phyloP scores from a whole-genome alignment of 441 rosid species.

The Brassica hybrid region DNA sequence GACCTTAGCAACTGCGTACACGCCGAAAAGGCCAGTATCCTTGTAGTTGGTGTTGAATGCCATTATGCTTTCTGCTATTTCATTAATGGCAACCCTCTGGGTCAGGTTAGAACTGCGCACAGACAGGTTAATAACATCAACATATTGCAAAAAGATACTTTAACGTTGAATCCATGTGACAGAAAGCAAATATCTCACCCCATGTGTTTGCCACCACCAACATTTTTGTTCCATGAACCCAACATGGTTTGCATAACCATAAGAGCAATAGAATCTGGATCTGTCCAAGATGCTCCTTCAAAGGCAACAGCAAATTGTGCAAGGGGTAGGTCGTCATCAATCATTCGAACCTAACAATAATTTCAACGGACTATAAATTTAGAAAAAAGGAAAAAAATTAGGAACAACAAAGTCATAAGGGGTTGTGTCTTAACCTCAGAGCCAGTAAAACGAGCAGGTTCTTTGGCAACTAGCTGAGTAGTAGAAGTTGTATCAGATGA shows the following conservation, averaged over 20 bases:
- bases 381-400: too few species aligned
- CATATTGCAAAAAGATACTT: neutral
- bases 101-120: constrained; percentile 80
- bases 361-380: too few species aligned
- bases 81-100: constrained; percentile 85
- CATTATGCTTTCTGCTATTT: constrained; percentile 96
- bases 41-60: constrained; percentile 99
- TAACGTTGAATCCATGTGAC: neutral
- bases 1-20: constrained; percentile 98
- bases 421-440: constrained; percentile 75
- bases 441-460: constrained; percentile 88
- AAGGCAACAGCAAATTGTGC: constrained; percentile 99
- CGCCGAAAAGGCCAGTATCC: constrained; percentile 97
- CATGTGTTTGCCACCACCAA: constrained; percentile 97
- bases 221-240: constrained; percentile 93
- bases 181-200: constrained; percentile 61
- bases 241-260: constrained; percentile 99
- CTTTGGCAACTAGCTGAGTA: constrained; percentile 81
- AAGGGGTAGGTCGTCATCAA: constrained; percentile 91
- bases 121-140: neutral
- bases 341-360: constrained; percentile 77
- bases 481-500: constrained; percentile 89
- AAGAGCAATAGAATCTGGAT: constrained; percentile 93
- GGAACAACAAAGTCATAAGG: too few species aligned
- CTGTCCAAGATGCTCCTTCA: constrained; percentile 98